Evolutionary conservation across 345 rosid species (phyloP).

Genomic region (Odontarrhena argentea): DNA sequence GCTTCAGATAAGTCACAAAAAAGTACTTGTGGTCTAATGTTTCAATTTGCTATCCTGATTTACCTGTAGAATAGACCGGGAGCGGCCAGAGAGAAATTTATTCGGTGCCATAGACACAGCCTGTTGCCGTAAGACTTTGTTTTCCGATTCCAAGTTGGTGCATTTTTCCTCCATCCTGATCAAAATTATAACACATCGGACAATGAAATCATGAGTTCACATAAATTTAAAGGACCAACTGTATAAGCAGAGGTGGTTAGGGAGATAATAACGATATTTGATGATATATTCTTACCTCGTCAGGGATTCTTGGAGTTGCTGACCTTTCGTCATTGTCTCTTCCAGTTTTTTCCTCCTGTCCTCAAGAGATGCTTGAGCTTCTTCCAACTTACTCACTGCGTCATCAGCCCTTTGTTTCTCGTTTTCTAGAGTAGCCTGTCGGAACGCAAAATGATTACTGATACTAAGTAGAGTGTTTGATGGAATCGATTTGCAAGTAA

Average conservation of each 20-base stretch:
- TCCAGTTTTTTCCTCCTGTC: slow-evolving; percentile 60
- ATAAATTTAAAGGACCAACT: background rate
- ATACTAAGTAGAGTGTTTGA: slow-evolving; percentile 27
- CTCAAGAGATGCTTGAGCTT: slow-evolving; percentile 55
- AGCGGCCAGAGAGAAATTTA: slow-evolving; percentile 89
- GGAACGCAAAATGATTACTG: slow-evolving; percentile 3
- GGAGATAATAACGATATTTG: background rate
- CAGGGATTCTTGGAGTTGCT: slow-evolving; percentile 73
- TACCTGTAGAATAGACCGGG: slow-evolving; percentile 90
- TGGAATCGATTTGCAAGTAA: slow-evolving; percentile 13
- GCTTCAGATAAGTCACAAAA: slow-evolving; percentile 1
- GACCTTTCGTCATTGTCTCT: slow-evolving; percentile 74
- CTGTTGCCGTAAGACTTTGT: slow-evolving; percentile 89
- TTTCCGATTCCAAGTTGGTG: slow-evolving; percentile 79
- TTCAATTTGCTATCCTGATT: background rate
- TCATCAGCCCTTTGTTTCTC: slow-evolving; percentile 70
- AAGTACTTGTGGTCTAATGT: background rate
- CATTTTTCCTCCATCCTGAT: slow-evolving; percentile 88
- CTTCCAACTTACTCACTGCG: slow-evolving; percentile 58
- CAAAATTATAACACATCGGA: slow-evolving; percentile 29
- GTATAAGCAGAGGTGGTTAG: background rate
- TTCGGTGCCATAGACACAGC: slow-evolving; percentile 95
- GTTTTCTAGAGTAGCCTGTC: slow-evolving; percentile 59
- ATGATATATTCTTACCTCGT: slow-evolving; percentile 51
- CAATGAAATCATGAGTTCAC: slow-evolving; percentile 2